These are phyloP conservation scores for Leccinum olivaceopallidum DNA, from an alignment of 768 basidiomycete genomes.

Conservation along the genomic window DNA sequence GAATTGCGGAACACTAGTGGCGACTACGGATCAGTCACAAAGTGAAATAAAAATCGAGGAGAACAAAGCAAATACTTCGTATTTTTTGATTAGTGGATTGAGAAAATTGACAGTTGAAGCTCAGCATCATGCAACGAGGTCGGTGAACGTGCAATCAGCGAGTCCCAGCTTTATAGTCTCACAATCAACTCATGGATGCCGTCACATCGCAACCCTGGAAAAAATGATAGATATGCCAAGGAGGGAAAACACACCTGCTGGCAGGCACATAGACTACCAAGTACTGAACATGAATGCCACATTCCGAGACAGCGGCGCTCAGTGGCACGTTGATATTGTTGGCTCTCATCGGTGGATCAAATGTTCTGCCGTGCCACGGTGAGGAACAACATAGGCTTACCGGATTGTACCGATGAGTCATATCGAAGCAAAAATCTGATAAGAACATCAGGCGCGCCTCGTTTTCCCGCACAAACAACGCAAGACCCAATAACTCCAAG, in stretches of 20 bases:
- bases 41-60: neutral
- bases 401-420: conserved; percentile 44
- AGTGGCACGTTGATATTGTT: neutral
- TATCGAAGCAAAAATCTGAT: conserved; percentile 65
- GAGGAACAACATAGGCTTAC: neutral
- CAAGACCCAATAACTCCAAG: neutral
- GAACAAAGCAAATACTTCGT: conserved; percentile 8
- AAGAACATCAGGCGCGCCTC: conserved; percentile 70
- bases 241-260: neutral
- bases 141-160: neutral
- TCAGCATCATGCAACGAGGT: conserved; percentile 6
- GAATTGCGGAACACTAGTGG: conserved; percentile 8
- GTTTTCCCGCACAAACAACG: neutral
- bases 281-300: neutral
- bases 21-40: conserved; percentile 6
- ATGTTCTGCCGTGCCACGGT: neutral
- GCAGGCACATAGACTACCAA: neutral
- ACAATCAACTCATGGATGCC: neutral
- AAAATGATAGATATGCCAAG: neutral
- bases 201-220: conserved; percentile 3
- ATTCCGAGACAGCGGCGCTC: neutral
- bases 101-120: conserved; percentile 11
- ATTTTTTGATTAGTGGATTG: conserved; percentile 9
- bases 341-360: neutral
- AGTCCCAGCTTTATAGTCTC: conserved; percentile 4